phyloP scores from a whole-genome alignment of 257 asterid species.

The Solanum sparsipilum region DNA sequence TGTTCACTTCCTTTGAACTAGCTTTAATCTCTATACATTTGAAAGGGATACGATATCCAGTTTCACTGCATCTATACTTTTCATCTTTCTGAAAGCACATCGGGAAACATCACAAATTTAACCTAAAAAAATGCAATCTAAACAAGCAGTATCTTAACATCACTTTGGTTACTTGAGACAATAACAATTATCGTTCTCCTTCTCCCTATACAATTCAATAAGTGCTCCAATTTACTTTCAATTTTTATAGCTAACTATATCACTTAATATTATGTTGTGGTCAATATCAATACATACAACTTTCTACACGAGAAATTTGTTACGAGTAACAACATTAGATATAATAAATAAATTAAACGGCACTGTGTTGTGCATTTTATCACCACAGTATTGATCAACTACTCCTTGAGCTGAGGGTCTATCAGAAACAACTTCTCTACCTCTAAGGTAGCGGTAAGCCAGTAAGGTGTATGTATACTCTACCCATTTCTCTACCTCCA shows the following conservation, averaged over 20 bases:
- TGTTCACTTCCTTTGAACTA: slow-evolving; percentile 27
- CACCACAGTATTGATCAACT: background rate
- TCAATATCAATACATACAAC: background rate
- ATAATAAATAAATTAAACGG: background rate
- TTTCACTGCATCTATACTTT: slow-evolving; percentile 81
- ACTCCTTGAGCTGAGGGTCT: background rate
- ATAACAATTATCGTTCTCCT: background rate
- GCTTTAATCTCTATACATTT: slow-evolving; percentile 52
- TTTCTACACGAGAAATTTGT: background rate
- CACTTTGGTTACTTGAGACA: background rate
- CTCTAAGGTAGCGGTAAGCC: background rate
- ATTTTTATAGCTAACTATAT: background rate
- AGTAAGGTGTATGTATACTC: too few relatives aligned
- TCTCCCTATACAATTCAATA: background rate
- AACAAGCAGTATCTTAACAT: background rate
- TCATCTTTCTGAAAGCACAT: slow-evolving; percentile 47
- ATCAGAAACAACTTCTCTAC: background rate
- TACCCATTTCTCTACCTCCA: background rate
- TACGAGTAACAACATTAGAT: background rate
- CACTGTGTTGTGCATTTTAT: background rate
- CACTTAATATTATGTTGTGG: background rate
- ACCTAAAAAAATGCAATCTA: background rate
- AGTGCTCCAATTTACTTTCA: background rate
- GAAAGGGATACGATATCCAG: slow-evolving; percentile 90
- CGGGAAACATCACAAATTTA: background rate